phyloP scores from a whole-genome alignment of 352 stramenopile species.

The Pythium aquatile region DNA sequence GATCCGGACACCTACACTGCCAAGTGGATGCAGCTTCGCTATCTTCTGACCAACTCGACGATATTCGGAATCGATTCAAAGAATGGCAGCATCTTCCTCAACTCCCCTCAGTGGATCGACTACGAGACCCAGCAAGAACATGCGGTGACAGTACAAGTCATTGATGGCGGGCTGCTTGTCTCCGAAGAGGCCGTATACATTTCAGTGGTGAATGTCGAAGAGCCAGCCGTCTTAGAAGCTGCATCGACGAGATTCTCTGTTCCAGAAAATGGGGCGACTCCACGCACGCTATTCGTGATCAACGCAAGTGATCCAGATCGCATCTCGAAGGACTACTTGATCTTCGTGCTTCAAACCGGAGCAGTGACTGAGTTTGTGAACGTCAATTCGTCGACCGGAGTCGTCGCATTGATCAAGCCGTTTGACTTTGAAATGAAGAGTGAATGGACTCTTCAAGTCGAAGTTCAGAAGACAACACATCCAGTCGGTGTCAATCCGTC shows the following conservation, averaged over 20 bases:
- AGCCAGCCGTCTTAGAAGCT: slow-evolving; percentile 16
- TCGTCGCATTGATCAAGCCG: slow-evolving; percentile 22
- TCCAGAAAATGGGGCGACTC: slow-evolving; percentile 38
- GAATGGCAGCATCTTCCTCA: slow-evolving; percentile 17
- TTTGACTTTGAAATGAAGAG: slow-evolving; percentile 27
- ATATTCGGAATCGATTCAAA: slow-evolving; percentile 17
- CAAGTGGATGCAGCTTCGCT: slow-evolving; percentile 25
- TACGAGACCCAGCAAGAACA: slow-evolving; percentile 33
- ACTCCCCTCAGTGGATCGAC: slow-evolving; percentile 24
- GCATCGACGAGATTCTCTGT: slow-evolving; percentile 1
- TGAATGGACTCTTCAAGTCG: slow-evolving; percentile 1
- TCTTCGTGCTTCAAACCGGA: neutral
- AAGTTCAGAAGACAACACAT: neutral
- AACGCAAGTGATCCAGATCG: slow-evolving; percentile 51
- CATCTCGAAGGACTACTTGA: slow-evolving; percentile 31
- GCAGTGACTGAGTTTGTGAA: neutral
- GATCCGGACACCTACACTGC: slow-evolving; percentile 19
- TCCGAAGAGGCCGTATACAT: slow-evolving; percentile 28
- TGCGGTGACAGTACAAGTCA: slow-evolving; percentile 26
- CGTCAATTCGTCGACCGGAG: slow-evolving; percentile 16
- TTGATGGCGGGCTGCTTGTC: slow-evolving; percentile 30
- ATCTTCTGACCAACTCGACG: slow-evolving; percentile 16
- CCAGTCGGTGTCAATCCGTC: neutral
- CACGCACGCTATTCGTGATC: slow-evolving; percentile 37
- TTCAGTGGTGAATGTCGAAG: slow-evolving; percentile 30